Conservation (phyloP, 768 basidiomycete genomes). For the Podaxis mareebaensis region DNA sequence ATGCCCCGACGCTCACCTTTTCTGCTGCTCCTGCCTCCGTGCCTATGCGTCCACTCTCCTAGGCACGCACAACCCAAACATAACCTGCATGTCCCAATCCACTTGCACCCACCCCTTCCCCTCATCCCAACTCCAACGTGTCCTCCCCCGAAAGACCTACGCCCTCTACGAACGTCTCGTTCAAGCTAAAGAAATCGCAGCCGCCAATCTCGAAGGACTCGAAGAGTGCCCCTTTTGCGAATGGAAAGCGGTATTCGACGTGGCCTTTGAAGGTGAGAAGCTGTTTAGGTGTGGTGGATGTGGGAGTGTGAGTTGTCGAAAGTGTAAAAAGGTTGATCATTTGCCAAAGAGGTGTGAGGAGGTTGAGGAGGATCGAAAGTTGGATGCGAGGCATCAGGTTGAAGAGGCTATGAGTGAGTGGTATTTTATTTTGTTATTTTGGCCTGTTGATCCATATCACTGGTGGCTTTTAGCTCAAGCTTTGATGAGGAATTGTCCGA, state of each 20-base stretch:
- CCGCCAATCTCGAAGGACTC: constrained; percentile 74
- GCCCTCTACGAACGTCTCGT: constrained; percentile 72
- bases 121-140: constrained; percentile 64
- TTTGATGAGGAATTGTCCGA: constrained; percentile 86
- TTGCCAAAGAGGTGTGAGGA: constrained; percentile 83
- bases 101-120: constrained; percentile 72
- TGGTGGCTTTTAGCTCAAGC: constrained; percentile 55
- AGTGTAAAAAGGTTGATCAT: constrained; percentile 84
- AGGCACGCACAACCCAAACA: constrained; percentile 57
- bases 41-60: constrained; percentile 69
- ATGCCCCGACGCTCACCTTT: constrained; percentile 87
- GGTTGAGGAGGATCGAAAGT: constrained; percentile 68
- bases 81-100: constrained; percentile 83
- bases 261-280: constrained; percentile 52
- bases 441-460: constrained; percentile 9
- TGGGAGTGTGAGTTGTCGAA: constrained; percentile 72
- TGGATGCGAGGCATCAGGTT: constrained; percentile 75
- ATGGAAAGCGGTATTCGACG: constrained; percentile 79
- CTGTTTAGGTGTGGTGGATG: constrained; percentile 66
- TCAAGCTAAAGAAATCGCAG: constrained; percentile 78
- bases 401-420: constrained; percentile 92
- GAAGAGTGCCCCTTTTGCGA: constrained; percentile 94
- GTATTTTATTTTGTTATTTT: background rate
- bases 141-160: constrained; percentile 67
- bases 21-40: constrained; percentile 74